Conservation (phyloP, 2,329 filamentous ascomycete species). For the Colletotrichum navitas region DNA sequence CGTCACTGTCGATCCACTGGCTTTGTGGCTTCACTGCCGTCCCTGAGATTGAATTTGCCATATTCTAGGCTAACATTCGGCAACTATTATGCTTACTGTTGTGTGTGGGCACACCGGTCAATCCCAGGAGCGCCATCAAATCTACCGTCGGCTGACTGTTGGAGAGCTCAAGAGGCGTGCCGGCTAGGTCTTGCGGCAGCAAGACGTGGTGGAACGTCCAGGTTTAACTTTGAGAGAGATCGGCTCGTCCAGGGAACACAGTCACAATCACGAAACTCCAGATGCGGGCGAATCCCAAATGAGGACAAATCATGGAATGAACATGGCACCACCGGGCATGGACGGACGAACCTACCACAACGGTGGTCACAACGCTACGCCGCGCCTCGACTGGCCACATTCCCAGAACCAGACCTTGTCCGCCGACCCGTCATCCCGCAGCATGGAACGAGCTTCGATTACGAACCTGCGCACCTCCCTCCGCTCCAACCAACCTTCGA, state of each 20-base stretch:
- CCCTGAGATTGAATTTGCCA: conserved; percentile 25
- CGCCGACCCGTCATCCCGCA: conserved; percentile 40
- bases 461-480: conserved; percentile 53
- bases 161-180: conserved; percentile 19
- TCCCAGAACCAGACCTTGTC: conserved; percentile 45
- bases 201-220: conserved; percentile 38
- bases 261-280: conserved; percentile 19
- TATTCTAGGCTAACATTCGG: conserved; percentile 12
- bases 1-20: conserved; percentile 8
- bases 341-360: conserved; percentile 56
- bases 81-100: conserved; percentile 36
- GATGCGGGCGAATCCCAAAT: conserved; percentile 46
- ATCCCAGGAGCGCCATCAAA: conserved; percentile 15
- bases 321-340: conserved; percentile 60
- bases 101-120: conserved; percentile 31
- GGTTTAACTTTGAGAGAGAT: conserved; percentile 20
- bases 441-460: conserved; percentile 53
- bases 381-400: conserved; percentile 51
- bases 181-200: conserved; percentile 25
- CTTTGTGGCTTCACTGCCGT: conserved; percentile 10
- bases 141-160: neutral
- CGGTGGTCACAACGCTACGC: conserved; percentile 53
- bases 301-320: conserved; percentile 60
- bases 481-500: conserved; percentile 49
- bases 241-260: conserved; percentile 12